Evolutionary conservation across 202 grass and related monocot species (phyloP), one percentile per base, ranked within the genome.

Genomic region (Hordeum pubiflorum): DNA sequence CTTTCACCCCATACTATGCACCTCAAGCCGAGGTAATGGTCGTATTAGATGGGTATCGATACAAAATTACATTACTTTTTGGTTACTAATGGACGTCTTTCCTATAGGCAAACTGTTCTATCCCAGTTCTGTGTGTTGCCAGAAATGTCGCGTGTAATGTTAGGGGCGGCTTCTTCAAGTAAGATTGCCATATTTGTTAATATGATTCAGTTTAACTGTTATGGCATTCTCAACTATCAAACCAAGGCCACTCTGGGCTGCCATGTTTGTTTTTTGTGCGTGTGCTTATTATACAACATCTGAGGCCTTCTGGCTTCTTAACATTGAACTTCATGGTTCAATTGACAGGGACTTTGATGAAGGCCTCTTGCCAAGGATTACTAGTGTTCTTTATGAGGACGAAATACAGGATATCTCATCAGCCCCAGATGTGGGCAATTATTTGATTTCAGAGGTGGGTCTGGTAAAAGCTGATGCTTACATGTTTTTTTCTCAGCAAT

Each of bases 101-200:
- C 34, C 84, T 69, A 11, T 76, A 97, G 94, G 92, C 79, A 85
- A 98, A 91, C 39, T 91, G 82, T 58, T 80, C 82, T 48, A 85
- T 94, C 64, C 92, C 96, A 20, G 88, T 95, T 76, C 87, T 98
- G 4, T 92, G 88, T 91, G 96, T 98, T 8, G 96, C 89, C 20
- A 94, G 96, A 95, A 98, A 98, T 85, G 96, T 98, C 69, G 92
- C 96, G 9, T 98, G 96, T 77, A 95, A 84, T 89, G 90, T 98
- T 72, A 89, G 96, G 83, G 96, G 96, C n/a, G 80, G 90, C 37
- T 98, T 98, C 78, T 98, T 98, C 86, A 98, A 88, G 95, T 98
- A 92, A 89, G 92, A 84, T 46, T 50, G 39, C 62, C 17, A 23
- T 63, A 3, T 58, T 43, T 67, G 38, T 44, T n/a, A 48, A 59